Conservation (phyloP, 169 alveolate genomes). For the Condylostoma magnum region DNA sequence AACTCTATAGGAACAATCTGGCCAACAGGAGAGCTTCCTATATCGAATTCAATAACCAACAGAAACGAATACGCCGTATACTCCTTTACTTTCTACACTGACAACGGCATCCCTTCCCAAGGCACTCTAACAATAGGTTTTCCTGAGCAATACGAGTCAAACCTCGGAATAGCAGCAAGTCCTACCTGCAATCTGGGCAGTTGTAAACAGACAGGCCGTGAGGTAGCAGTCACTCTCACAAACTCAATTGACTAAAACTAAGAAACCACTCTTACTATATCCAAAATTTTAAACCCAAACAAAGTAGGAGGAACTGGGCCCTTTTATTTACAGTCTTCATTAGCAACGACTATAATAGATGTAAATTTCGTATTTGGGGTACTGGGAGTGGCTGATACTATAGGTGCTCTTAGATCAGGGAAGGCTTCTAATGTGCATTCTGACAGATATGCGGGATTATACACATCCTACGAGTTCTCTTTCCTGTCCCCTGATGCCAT, state of each 20-base stretch:
- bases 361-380: constrained; percentile 10
- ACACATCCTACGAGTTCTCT: constrained; percentile 4
- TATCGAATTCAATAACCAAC: constrained; percentile 18
- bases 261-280: constrained; percentile 5
- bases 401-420: background rate
- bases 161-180: constrained; percentile 21
- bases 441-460: constrained; percentile 4
- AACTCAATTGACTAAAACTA: background rate
- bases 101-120: constrained; percentile 3
- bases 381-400: constrained; percentile 1
- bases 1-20: background rate
- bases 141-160: constrained; percentile 26
- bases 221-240: background rate
- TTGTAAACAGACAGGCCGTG: background rate
- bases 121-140: constrained; percentile 12
- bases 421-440: background rate
- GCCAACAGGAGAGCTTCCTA: constrained; percentile 20
- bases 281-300: constrained; percentile 5
- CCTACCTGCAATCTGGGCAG: constrained; percentile 4
- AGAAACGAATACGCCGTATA: constrained; percentile 3
- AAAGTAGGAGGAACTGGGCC: constrained; percentile 31
- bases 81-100: constrained; percentile 9
- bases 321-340: background rate
- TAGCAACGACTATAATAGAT: constrained; percentile 1
- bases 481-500: background rate